Evolutionary conservation across 176 grass and related monocot species (phyloP).

Genomic region (Carex myosuroides): DNA sequence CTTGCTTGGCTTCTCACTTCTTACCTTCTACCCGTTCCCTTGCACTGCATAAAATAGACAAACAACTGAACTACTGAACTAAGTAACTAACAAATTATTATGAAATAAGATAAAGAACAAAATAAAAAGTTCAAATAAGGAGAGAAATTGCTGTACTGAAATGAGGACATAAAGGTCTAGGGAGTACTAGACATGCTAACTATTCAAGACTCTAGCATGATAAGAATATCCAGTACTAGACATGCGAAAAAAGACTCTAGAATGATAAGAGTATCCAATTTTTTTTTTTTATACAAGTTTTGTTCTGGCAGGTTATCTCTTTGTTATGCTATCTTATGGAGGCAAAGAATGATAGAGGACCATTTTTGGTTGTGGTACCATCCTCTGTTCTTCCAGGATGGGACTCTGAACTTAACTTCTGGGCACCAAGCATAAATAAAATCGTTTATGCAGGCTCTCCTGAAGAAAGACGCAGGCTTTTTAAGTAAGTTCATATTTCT

Average conservation of each 20-base stretch:
- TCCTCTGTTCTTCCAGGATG: slow-evolving; percentile 93
- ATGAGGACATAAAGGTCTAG: not conserved
- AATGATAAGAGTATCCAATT: not conserved
- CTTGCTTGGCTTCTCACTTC: not conserved
- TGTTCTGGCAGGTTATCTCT: slow-evolving; percentile 74
- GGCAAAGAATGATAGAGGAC: slow-evolving; percentile 94
- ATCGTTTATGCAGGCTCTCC: slow-evolving; percentile 93
- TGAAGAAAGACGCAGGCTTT: slow-evolving; percentile 90
- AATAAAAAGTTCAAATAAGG: not conserved
- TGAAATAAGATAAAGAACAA: not conserved
- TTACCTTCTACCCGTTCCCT: not conserved
- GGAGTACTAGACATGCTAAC: not conserved
- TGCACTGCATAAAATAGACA: not conserved
- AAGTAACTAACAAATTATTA: not conserved
- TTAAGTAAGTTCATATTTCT: slow-evolving; percentile 56
- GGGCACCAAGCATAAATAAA: slow-evolving; percentile 98
- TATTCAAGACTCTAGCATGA: not conserved
- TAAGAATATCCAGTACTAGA: not conserved
- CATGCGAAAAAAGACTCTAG: not conserved
- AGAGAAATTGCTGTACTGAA: not conserved
- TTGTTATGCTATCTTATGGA: slow-evolving; percentile 98
- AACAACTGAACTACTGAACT: not conserved
- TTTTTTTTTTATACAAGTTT: not conserved
- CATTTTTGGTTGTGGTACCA: slow-evolving; percentile 96
- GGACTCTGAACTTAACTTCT: slow-evolving; percentile 85